Percentiles rank a stretch among this genome's conserved stretches.
Evolutionary conservation across 2,329 filamentous ascomycete species (phyloP).

Genomic region (Aspergillus sp.): DNA sequence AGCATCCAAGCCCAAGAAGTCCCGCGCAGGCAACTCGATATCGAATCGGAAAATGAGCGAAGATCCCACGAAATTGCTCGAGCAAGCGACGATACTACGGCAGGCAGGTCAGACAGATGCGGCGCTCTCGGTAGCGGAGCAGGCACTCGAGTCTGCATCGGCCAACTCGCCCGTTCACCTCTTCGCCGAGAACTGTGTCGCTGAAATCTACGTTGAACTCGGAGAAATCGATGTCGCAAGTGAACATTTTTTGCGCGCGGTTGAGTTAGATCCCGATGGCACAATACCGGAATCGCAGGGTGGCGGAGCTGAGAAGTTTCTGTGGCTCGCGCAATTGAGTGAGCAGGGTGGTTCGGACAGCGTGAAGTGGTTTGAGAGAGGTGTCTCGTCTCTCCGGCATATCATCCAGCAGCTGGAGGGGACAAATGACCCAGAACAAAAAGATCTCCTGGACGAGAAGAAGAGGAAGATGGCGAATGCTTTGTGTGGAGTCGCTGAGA

Average conservation of each 20-base stretch:
- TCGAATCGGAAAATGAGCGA: conserved; percentile 38
- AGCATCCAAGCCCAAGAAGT: conserved; percentile 35
- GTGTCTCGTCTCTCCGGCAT: conserved; percentile 62
- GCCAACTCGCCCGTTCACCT: conserved; percentile 32
- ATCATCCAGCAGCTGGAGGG: conserved; percentile 60
- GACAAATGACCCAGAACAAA: conserved; percentile 30
- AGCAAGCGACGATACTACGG: conserved; percentile 48
- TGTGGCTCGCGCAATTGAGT: conserved; percentile 86
- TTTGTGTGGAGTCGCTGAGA: conserved; percentile 88
- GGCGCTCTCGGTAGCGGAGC: conserved; percentile 48
- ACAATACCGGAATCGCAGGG: conserved; percentile 60
- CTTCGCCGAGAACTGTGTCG: conserved; percentile 64
- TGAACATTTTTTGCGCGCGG: conserved; percentile 63
- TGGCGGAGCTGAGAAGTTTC: conserved; percentile 84
- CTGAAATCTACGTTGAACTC: conserved; percentile 72
- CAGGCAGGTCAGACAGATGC: conserved; percentile 52
- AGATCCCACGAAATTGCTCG: conserved; percentile 48
- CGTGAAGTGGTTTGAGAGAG: conserved; percentile 53
- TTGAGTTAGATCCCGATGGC: conserved; percentile 68
- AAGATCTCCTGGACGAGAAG: conserved; percentile 55
- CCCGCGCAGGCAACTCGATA: conserved; percentile 26
- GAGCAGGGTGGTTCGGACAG: conserved; percentile 54
- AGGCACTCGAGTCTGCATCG: conserved; percentile 39
- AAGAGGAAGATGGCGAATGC: conserved; percentile 76
- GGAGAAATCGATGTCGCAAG: conserved; percentile 72